These are phyloP conservation scores for Amaranthus cruentus DNA, from an alignment of 148 eudicot species.

Conservation along the genomic window DNA sequence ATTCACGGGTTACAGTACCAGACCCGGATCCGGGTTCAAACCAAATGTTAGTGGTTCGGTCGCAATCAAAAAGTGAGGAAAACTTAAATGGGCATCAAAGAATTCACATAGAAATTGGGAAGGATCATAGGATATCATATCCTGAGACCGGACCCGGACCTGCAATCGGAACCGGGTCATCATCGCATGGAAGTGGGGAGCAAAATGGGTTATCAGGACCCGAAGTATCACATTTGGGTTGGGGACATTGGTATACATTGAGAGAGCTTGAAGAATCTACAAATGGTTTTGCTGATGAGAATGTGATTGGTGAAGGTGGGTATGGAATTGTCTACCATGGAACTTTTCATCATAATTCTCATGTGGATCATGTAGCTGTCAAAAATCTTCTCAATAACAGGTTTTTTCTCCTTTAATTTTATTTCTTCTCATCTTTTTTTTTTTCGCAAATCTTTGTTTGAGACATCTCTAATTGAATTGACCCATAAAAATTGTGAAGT, in stretches of 20 bases:
- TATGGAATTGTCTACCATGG: slow-evolving; percentile 88
- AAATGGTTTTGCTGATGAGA: slow-evolving; percentile 59
- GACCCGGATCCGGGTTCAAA: slow-evolving; percentile 26
- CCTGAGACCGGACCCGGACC: slow-evolving; percentile 22
- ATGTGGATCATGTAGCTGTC: slow-evolving; percentile 69
- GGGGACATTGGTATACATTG: slow-evolving; percentile 91
- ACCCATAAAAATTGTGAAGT: no score
- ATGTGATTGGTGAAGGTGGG: slow-evolving; percentile 97
- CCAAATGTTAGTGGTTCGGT: slow-evolving; percentile 17
- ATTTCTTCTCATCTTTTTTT: no score
- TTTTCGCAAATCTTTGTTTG: no score
- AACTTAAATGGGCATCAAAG: slow-evolving; percentile 29
- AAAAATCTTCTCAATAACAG: slow-evolving; percentile 89
- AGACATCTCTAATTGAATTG: no score
- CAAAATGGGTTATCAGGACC: slow-evolving; percentile 33
- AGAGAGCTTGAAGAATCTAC: slow-evolving; percentile 77
- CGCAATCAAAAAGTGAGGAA: slow-evolving; percentile 19
- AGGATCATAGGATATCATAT: slow-evolving; percentile 48
- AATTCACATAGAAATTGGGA: slow-evolving; percentile 52
- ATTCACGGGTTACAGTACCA: slow-evolving; percentile 5
- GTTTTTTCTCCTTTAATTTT: slow-evolving; percentile 21
- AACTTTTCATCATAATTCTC: slow-evolving; percentile 36
- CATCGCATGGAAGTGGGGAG: slow-evolving; percentile 34
- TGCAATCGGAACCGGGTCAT: slow-evolving; percentile 16
- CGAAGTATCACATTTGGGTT: slow-evolving; percentile 79